Conservation (phyloP, 331 rosid species). For the Pyrus hybrid region DNA sequence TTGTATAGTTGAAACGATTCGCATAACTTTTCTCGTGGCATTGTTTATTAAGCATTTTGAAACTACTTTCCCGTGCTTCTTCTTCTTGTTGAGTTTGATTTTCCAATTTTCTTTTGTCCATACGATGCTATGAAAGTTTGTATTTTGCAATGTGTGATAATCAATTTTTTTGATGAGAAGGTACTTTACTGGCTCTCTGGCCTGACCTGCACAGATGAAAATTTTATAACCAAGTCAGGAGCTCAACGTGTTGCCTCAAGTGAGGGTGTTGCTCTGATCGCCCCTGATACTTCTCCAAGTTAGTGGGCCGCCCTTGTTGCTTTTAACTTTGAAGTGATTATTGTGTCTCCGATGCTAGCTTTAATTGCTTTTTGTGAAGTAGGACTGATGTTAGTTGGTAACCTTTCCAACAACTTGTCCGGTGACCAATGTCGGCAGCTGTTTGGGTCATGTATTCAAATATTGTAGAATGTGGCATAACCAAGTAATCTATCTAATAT, state of each 20-base stretch:
- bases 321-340: background rate
- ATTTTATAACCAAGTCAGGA: conserved; percentile 69
- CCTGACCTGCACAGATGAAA: conserved; percentile 79
- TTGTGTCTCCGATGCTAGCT: background rate
- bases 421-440: background rate
- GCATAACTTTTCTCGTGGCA: background rate
- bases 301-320: conserved; percentile 5
- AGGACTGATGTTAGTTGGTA: background rate
- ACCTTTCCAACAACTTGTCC: background rate
- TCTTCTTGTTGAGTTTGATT: background rate
- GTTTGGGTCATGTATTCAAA: background rate
- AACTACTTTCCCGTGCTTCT: background rate
- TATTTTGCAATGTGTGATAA: background rate
- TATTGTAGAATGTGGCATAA: background rate
- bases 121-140: background rate
- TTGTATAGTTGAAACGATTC: too few species aligned
- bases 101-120: background rate
- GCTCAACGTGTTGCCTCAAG: conserved; percentile 78
- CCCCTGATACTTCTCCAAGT: conserved; percentile 96
- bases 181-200: conserved; percentile 91
- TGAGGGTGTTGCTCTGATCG: conserved; percentile 64
- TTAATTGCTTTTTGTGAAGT: background rate
- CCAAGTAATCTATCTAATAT: background rate
- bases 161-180: conserved; percentile 25
- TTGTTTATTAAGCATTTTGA: background rate